These are phyloP conservation scores for Modicella reniformis DNA, from an alignment of 371 early-diverging fungal genomes.

Conservation along the genomic window DNA sequence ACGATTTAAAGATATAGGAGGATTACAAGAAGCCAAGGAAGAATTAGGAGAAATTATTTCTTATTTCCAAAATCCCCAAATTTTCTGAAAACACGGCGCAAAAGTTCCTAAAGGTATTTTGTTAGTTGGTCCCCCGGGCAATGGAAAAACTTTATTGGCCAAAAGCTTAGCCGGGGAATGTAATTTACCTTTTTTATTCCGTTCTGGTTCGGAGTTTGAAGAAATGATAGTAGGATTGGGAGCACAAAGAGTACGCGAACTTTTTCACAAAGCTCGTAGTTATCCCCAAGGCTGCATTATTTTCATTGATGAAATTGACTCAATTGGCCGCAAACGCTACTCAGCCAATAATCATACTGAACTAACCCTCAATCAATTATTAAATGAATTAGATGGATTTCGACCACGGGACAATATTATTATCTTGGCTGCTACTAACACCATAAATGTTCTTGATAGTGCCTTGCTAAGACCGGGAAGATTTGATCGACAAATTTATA, in stretches of 20 bases:
- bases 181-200: conserved; percentile 95
- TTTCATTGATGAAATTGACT: conserved; percentile 99
- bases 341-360: too few relatives aligned
- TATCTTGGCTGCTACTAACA: conserved; percentile 94
- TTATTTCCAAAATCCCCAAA: conserved; percentile 96
- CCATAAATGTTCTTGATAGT: conserved; percentile 91
- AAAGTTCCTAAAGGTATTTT: conserved; percentile 99
- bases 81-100: conserved; percentile 98
- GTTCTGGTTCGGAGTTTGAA: conserved; percentile 98
- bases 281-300: conserved; percentile 98
- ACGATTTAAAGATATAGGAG: conserved; percentile 99
- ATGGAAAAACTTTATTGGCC: conserved; percentile 97
- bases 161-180: conserved; percentile 99
- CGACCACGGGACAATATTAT: conserved; percentile 91
- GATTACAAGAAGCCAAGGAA: conserved; percentile 99
- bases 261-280: conserved; percentile 97
- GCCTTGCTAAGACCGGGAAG: conserved; percentile 97
- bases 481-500: conserved; percentile 97
- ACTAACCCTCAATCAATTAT: conserved; percentile 95
- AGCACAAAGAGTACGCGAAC: conserved; percentile 94
- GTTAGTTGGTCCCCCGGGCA: conserved; percentile 98
- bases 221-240: conserved; percentile 99
- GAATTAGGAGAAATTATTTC: conserved; percentile 99
- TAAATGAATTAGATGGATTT: conserved; percentile 99
- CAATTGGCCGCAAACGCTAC: conserved; percentile 98